Conservation (phyloP, 2,329 filamentous ascomycete species). For the Botrytis galanthina region DNA sequence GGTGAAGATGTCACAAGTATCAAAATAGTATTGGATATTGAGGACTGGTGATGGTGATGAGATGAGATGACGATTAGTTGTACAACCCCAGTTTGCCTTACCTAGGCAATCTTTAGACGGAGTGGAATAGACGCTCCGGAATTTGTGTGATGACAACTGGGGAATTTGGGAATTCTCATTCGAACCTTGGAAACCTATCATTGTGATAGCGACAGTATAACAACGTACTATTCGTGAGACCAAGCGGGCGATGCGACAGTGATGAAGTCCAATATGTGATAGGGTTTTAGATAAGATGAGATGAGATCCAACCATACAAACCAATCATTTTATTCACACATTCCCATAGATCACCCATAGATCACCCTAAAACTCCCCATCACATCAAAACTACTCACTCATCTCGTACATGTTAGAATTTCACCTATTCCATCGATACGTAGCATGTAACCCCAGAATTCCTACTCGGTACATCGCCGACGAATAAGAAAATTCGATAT, state of each 20-base stretch:
- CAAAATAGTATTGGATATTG: not conserved
- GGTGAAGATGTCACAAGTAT: constrained; percentile 4
- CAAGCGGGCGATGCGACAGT: constrained; percentile 3
- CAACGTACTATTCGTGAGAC: constrained; percentile 5
- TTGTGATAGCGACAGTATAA: not conserved
- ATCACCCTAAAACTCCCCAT: not conserved
- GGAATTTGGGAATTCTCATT: not conserved
- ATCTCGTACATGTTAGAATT: not conserved
- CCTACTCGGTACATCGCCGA: not conserved
- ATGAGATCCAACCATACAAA: not conserved
- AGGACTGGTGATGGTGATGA: not conserved
- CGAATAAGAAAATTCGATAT: constrained; percentile 2
- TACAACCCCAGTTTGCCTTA: not conserved
- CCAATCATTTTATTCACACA: not conserved
- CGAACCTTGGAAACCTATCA: not conserved
- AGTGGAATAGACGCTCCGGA: not conserved
- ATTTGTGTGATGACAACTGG: not conserved
- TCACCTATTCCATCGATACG: not conserved
- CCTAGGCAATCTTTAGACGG: not conserved
- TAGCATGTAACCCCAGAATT: not conserved
- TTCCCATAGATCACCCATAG: not conserved
- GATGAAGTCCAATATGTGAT: not conserved
- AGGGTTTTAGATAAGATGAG: constrained; percentile 14
- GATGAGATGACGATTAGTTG: constrained; percentile 12
- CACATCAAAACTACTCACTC: not conserved